A percentile compares a stretch with the other conserved stretches of the same genome.
These are phyloP conservation scores for Acer negundo DNA, from an alignment of 345 rosid genomes.

Conservation along the genomic window DNA sequence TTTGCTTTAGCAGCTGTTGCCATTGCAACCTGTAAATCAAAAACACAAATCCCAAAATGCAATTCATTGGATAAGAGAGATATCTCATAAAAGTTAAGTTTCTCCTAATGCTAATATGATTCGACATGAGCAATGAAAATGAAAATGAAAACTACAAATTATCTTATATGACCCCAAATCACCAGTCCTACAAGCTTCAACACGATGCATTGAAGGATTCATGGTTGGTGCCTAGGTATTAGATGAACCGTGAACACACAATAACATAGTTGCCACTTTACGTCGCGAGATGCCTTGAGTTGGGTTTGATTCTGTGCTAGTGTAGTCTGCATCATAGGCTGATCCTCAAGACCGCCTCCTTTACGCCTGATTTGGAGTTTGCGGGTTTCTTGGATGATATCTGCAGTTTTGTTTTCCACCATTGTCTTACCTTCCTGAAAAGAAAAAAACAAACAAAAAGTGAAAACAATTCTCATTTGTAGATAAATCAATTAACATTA, in stretches of 20 bases:
- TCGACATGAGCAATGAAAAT: too few relatives aligned
- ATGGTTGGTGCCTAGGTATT: constrained; percentile 12
- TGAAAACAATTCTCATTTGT: not conserved
- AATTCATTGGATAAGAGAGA: constrained; percentile 29
- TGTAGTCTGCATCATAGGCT: constrained; percentile 35
- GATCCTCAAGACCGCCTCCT: constrained; percentile 44
- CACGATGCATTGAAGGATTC: constrained; percentile 1
- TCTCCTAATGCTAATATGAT: too few relatives aligned
- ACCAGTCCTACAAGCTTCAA: not conserved
- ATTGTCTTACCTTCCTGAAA: constrained; percentile 85
- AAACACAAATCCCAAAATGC: constrained; percentile 32
- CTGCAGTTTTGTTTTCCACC: constrained; percentile 78
- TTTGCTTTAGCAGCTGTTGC: constrained; percentile 98
- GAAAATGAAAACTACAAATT: not conserved
- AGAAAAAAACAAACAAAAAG: not conserved
- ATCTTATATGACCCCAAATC: not conserved
- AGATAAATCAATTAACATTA: not conserved
- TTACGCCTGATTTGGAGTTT: constrained; percentile 74
- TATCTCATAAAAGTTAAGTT: too few relatives aligned
- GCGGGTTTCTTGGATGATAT: constrained; percentile 71
- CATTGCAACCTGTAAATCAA: constrained; percentile 81
- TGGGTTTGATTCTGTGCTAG: constrained; percentile 49
- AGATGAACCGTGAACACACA: constrained; percentile 41
- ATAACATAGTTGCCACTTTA: constrained; percentile 69
- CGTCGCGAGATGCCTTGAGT: constrained; percentile 99